Percentiles rank a stretch among this genome's conserved stretches.
Conservation (phyloP, 768 basidiomycete species). For the Russula brevipes region DNA sequence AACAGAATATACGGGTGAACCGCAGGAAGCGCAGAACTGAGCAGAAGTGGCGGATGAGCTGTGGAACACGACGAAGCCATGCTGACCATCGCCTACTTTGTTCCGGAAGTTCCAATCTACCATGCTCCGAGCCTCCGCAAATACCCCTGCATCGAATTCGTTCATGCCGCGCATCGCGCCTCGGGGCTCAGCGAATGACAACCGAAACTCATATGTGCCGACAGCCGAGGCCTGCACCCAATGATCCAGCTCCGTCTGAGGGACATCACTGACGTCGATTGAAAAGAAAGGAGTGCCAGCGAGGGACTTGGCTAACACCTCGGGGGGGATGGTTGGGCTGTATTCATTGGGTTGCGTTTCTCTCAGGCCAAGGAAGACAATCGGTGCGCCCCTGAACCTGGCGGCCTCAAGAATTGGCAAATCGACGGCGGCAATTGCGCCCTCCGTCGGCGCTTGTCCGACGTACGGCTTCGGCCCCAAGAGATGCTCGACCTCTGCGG, state of each 20-base stretch:
- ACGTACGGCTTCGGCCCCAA: conserved; percentile 68
- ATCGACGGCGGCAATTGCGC: conserved; percentile 29
- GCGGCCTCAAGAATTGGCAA: conserved; percentile 45
- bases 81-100: conserved; percentile 45
- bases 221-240: conserved; percentile 38
- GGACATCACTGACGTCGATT: conserved; percentile 60
- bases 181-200: conserved; percentile 66
- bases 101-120: conserved; percentile 92
- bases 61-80: neutral
- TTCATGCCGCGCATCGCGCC: conserved; percentile 52
- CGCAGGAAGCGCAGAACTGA: conserved; percentile 88
- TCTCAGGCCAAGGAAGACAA: conserved; percentile 79
- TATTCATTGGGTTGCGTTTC: conserved; percentile 45
- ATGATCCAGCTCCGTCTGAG: conserved; percentile 40
- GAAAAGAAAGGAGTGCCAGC: conserved; percentile 85
- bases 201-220: conserved; percentile 35
- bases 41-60: conserved; percentile 3
- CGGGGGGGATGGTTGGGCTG: conserved; percentile 53
- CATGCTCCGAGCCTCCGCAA: conserved; percentile 74
- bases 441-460: conserved; percentile 55
- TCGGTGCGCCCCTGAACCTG: conserved; percentile 51
- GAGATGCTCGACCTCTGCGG: conserved; percentile 54
- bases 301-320: conserved; percentile 51
- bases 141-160: conserved; percentile 63
- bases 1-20: conserved; percentile 69